Evolutionary conservation across 1,139 yeast species (phyloP).

Genomic region (Diutina neorugosa): DNA sequence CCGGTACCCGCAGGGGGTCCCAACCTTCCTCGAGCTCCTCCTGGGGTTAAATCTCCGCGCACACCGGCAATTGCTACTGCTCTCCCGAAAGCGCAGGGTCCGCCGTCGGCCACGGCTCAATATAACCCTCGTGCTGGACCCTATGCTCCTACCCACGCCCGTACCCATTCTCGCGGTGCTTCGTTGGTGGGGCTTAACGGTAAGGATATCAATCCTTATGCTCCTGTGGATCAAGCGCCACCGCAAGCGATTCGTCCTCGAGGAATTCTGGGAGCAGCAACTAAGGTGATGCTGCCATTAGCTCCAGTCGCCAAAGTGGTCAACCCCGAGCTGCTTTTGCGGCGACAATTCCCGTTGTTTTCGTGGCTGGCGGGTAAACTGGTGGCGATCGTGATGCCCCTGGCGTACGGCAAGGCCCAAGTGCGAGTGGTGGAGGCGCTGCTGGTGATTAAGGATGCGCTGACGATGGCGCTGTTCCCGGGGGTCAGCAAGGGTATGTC

Average conservation of each 20-base stretch:
- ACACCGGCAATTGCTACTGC: neutral
- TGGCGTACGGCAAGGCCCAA: constrained; percentile 8
- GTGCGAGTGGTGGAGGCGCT: constrained; percentile 6
- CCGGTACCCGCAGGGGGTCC: constrained; percentile 13
- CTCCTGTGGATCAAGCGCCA: constrained; percentile 15
- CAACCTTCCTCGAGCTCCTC: neutral
- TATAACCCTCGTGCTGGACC: constrained; percentile 21
- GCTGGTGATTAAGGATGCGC: constrained; percentile 11
- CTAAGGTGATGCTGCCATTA: neutral
- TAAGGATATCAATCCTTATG: constrained; percentile 33
- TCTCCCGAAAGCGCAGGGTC: neutral
- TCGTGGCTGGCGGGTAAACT: constrained; percentile 45
- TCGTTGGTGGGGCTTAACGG: constrained; percentile 32
- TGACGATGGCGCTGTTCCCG: constrained; percentile 30
- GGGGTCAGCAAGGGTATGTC: constrained; percentile 36
- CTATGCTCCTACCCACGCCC: constrained; percentile 29
- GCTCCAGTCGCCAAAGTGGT: neutral
- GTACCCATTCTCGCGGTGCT: constrained; percentile 31
- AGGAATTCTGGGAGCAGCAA: neutral
- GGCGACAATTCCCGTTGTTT: constrained; percentile 70
- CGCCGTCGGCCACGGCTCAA: neutral
- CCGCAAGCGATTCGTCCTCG: neutral
- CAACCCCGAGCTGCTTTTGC: constrained; percentile 23
- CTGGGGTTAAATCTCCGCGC: neutral
- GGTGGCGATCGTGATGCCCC: constrained; percentile 21